Evolutionary conservation across 441 rosid genomes (phyloP), one percentile per base, ranked within the genome.

Genomic region (Erysimum cheiri): DNA sequence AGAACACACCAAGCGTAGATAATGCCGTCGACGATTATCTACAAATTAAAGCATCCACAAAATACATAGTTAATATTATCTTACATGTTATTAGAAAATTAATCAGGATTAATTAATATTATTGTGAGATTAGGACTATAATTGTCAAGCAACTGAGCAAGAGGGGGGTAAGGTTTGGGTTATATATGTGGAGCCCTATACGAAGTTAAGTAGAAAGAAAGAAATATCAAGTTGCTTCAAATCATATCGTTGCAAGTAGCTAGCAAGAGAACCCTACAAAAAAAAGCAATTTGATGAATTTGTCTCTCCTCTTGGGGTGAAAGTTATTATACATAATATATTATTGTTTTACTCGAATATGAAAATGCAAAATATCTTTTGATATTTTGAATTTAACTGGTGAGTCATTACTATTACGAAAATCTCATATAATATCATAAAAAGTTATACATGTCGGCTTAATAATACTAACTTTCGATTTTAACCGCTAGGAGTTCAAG

Each of bases 221-320:
- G 65, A 75, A 63, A 63, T n/a, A 69, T 36, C 74, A 74, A 74
- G 65, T 69, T 47, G 78, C 70, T 37, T 69, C 74, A 62, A 47
- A 69, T 74, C 74, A 69, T 62, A 55, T 54, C 29, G 59, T n/a
- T 36, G 70, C 73, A 74, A 74, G 77, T 73, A 33, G 77, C 41
- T 33, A 60, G 37, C 12, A 68, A 68, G 74, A 62, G 14, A 61
- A 55, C 74, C 78, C 74, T 69, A 74, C 70, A 68, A 61, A 69
- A 37, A 69, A 75, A 19, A 69, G 70, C 78, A 69, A 75, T 56
- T 74, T 74, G 46, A 36, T 67, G 24, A 61, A 60, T 63, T 44
- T 60, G 77, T 66, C 72, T 66, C 77, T 66, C 33, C 49, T 58
- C 66, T n/a, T 55, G 0, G 9, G 46, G 15, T 65, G 4, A 37